phyloP scores from a whole-genome alignment of 768 basidiomycete species.

The Tricholoma bakamatsutake region DNA sequence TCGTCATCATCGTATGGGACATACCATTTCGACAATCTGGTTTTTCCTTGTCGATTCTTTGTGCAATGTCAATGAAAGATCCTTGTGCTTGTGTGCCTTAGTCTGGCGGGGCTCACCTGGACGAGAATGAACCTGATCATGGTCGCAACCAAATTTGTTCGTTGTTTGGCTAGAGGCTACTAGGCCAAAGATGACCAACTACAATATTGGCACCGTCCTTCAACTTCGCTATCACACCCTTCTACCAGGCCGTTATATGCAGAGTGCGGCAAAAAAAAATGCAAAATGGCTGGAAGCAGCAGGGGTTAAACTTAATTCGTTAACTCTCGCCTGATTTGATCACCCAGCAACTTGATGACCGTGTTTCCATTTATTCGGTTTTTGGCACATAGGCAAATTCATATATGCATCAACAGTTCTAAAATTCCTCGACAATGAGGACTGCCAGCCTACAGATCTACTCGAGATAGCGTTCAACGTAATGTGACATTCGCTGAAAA shows the following conservation, averaged over 20 bases:
- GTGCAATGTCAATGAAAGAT: not conserved
- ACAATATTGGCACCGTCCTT: too few relatives aligned
- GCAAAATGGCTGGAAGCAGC: too few relatives aligned
- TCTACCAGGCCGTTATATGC: too few relatives aligned
- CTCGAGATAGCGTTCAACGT: not conserved
- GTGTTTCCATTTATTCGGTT: not conserved
- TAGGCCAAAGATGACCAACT: constrained; percentile 10
- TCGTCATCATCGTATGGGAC: constrained; percentile 98
- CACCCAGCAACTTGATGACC: too few relatives aligned
- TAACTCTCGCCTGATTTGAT: too few relatives aligned
- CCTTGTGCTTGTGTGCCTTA: not conserved
- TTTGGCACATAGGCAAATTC: constrained; percentile 2
- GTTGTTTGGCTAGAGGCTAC: constrained; percentile 10
- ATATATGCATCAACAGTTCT: constrained; percentile 8
- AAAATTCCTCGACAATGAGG: constrained; percentile 2
- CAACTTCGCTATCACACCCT: too few relatives aligned
- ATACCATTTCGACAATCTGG: constrained; percentile 96
- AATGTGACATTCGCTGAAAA: not conserved
- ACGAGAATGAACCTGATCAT: constrained; percentile 99
- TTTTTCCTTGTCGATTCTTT: constrained; percentile 98
- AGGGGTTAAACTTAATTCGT: too few relatives aligned
- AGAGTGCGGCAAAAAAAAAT: too few relatives aligned
- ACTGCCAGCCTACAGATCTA: not conserved
- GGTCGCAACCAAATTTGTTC: constrained; percentile 11
- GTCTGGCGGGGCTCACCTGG: constrained; percentile 54